Conservation (phyloP, 202 grass and related monocot species). For the Panicum hallii region DNA sequence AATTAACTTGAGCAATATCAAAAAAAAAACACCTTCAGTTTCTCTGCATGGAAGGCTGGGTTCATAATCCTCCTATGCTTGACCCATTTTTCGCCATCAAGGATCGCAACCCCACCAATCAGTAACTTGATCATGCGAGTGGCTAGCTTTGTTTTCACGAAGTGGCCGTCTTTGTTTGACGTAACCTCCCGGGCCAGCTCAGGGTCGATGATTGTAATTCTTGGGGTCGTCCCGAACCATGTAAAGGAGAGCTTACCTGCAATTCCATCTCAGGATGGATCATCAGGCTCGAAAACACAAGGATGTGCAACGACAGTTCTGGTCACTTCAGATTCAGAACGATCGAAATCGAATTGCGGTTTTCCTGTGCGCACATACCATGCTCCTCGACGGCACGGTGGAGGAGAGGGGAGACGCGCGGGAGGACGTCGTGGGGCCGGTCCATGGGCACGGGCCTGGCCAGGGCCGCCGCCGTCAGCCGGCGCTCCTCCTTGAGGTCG, state of each 20-base stretch:
- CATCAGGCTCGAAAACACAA: neutral
- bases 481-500: conserved; percentile 45
- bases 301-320: neutral
- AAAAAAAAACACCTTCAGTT: conserved; percentile 58
- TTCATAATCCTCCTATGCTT: conserved; percentile 80
- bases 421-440: conserved; percentile 56
- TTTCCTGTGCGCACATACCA: conserved; percentile 27
- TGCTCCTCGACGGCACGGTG: conserved; percentile 40
- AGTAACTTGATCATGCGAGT: conserved; percentile 4
- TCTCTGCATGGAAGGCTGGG: conserved; percentile 84
- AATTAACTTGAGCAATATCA: neutral
- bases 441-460: conserved; percentile 45
- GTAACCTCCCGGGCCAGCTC: conserved; percentile 57
- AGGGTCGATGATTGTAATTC: conserved; percentile 54
- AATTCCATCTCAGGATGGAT: too few species aligned
- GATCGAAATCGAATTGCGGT: neutral
- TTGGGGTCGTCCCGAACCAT: conserved; percentile 66
- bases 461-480: conserved; percentile 42
- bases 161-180: conserved; percentile 59
- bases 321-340: neutral
- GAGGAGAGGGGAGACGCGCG: conserved; percentile 44
- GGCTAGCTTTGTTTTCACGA: conserved; percentile 45
- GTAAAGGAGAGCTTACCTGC: conserved; percentile 57
- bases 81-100: conserved; percentile 75
- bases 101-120: conserved; percentile 37